Evolutionary conservation across 139 green algal species (phyloP).

Genomic region (Chlorella ohadii): DNA sequence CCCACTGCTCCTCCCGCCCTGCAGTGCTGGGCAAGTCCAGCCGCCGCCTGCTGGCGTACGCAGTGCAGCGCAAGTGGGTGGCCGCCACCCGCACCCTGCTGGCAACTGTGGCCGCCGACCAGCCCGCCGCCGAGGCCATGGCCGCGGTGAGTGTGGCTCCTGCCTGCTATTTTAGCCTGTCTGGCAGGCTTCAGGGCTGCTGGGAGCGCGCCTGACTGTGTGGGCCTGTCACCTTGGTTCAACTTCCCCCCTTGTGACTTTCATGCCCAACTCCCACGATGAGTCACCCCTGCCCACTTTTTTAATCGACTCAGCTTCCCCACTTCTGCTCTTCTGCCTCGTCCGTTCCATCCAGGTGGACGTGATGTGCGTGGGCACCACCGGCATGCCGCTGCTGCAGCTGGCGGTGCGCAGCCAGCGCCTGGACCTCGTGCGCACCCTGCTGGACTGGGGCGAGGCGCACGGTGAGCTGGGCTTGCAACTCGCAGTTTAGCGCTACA

Average conservation of each 20-base stretch:
- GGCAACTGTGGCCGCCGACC: constrained; percentile 5
- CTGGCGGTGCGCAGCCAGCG: constrained; percentile 50
- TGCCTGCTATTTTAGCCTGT: too few relatives aligned
- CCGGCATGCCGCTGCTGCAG: constrained; percentile 50
- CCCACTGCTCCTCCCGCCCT: background rate
- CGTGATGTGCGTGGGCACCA: constrained; percentile 13
- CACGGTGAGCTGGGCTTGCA: background rate
- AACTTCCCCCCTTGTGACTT: too few relatives aligned
- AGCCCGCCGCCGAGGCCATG: constrained; percentile 7
- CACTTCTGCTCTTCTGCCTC: too few relatives aligned
- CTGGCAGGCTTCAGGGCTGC: too few relatives aligned
- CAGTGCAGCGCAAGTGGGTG: constrained; percentile 44
- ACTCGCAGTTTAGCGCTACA: too few relatives aligned
- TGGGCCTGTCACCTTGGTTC: too few relatives aligned
- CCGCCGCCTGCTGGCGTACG: constrained; percentile 38
- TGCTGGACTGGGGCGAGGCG: constrained; percentile 43
- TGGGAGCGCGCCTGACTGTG: too few relatives aligned
- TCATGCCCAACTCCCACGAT: too few relatives aligned
- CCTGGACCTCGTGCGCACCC: constrained; percentile 26
- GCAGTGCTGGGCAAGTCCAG: constrained; percentile 24
- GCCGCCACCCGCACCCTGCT: constrained; percentile 39
- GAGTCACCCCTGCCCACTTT: too few relatives aligned
- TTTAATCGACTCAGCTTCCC: too few relatives aligned
- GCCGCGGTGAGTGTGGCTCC: background rate
- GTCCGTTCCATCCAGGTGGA: too few relatives aligned